These are phyloP conservation scores for Coniochaeta pulveracea DNA, from an alignment of 2,329 filamentous ascomycete genomes.

Conservation along the genomic window DNA sequence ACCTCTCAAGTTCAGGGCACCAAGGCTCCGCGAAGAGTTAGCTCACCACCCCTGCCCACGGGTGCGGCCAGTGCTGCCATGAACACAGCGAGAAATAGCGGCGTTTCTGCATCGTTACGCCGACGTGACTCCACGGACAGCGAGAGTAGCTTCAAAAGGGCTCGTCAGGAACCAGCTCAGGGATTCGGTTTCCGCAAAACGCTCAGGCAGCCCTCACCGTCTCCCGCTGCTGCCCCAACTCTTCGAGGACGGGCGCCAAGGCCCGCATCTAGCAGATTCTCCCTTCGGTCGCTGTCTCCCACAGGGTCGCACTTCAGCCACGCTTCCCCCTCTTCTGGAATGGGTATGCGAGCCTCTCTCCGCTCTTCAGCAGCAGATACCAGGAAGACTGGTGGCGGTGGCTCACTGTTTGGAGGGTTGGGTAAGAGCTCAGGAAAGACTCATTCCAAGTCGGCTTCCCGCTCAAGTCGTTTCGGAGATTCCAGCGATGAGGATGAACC, in stretches of 20 bases:
- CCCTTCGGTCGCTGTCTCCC: conserved; percentile 61
- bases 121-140: conserved; percentile 54
- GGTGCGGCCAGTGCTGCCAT: conserved; percentile 7
- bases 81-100: conserved; percentile 14
- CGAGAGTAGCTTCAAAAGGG: conserved; percentile 73
- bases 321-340: conserved; percentile 25
- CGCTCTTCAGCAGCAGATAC: conserved; percentile 23
- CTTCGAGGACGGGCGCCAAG: conserved; percentile 10
- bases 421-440: conserved; percentile 13
- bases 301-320: conserved; percentile 41
- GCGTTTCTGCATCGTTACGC: conserved; percentile 29
- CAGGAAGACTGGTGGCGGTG: conserved; percentile 3
- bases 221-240: too few species aligned
- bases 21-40: not conserved
- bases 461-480: conserved; percentile 43
- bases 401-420: conserved; percentile 19
- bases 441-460: conserved; percentile 19
- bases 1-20: conserved; percentile 2
- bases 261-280: conserved; percentile 35
- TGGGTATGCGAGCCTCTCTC: conserved; percentile 32
- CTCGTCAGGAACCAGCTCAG: conserved; percentile 29
- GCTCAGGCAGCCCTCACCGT: conserved; percentile 60
- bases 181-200: conserved; percentile 58
- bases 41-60: not conserved
- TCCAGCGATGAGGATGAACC: conserved; percentile 50